Evolutionary conservation across 768 basidiomycete genomes (phyloP), one percentile per base, ranked within the genome.

Genomic region (Boletus rex-veris): DNA sequence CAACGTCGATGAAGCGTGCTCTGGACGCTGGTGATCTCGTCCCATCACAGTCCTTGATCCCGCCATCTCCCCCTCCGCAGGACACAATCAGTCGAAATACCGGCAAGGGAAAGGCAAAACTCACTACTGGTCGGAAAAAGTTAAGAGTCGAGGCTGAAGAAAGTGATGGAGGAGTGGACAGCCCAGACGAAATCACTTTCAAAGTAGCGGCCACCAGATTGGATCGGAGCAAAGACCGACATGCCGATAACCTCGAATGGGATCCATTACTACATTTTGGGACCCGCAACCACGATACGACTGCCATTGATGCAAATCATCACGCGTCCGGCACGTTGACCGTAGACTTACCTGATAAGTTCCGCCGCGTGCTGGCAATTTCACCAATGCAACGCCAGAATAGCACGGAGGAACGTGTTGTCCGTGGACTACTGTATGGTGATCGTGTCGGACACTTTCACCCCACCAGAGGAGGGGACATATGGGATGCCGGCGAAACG

Each of bases 401-500:
- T 59, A 75, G 68, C 58, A 71, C 70, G 12, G 75, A 79, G 58
- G 81, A 83, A 54, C 75, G 72, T 61, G 66, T 90, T 21, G 82
- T 84, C 37, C 77, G 81, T 54, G 74, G 77, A 18, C 69, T 92
- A 44, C 60, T 91, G 36, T 83, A 84, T 63, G 85, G 88, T 31
- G 64, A 65, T 52, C 76, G 81, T 52, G 72, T 73, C 58, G 72
- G 68, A 39, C 77, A 80, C 63, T 88, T 88, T 64, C 80, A 90
- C 55, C 74, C 83, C 14, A 71, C 64, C 47, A 85, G 77, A 65
- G 87, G 87, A 16, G 88, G 86, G 3, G 81, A 85, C 52, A 81
- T 90, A 53, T 90, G 88, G 88, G 84, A 81, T 60, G 81, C 81
- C 39, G 89, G 89, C 21, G 89, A 91, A 67, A 73, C 74, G 46